phyloP scores from a whole-genome alignment of 2,329 filamentous ascomycete genomes.

The Chalara sp. region DNA sequence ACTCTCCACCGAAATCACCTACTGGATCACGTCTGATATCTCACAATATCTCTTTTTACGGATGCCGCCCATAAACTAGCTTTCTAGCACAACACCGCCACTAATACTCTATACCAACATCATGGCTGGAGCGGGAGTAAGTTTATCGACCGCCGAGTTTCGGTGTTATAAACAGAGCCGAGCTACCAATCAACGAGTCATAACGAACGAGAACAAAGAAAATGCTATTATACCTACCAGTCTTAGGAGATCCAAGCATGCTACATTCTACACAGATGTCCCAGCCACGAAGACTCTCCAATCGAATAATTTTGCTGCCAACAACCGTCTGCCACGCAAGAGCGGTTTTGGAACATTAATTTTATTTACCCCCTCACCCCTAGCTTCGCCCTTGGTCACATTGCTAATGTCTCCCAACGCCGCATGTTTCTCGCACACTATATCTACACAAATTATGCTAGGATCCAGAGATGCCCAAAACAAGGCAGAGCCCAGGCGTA shows the following conservation, averaged over 20 bases:
- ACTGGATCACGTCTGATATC: too few species aligned
- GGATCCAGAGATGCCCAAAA: slow-evolving; percentile 58
- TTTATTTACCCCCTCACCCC: too few species aligned
- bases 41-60: too few species aligned
- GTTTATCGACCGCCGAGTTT: too few species aligned
- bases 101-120: too few species aligned
- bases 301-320: slow-evolving; percentile 58
- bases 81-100: too few species aligned
- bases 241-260: slow-evolving; percentile 88
- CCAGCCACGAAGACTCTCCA: slow-evolving; percentile 58
- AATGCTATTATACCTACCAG: slow-evolving; percentile 68
- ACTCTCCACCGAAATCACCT: too few species aligned
- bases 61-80: too few species aligned
- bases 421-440: slow-evolving; percentile 46
- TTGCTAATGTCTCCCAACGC: slow-evolving; percentile 88
- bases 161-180: slow-evolving; percentile 47
- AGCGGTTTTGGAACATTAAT: too few species aligned
- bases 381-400: slow-evolving; percentile 83
- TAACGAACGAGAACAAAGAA: slow-evolving; percentile 93
- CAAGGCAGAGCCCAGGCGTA: slow-evolving; percentile 67
- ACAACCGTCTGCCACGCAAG: slow-evolving; percentile 54
- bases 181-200: slow-evolving; percentile 64
- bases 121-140: neutral
- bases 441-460: slow-evolving; percentile 55
- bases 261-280: slow-evolving; percentile 58